phyloP scores from a whole-genome alignment of 1,284 basidiomycete genomes.

The Sanghuangporus weigelae region DNA sequence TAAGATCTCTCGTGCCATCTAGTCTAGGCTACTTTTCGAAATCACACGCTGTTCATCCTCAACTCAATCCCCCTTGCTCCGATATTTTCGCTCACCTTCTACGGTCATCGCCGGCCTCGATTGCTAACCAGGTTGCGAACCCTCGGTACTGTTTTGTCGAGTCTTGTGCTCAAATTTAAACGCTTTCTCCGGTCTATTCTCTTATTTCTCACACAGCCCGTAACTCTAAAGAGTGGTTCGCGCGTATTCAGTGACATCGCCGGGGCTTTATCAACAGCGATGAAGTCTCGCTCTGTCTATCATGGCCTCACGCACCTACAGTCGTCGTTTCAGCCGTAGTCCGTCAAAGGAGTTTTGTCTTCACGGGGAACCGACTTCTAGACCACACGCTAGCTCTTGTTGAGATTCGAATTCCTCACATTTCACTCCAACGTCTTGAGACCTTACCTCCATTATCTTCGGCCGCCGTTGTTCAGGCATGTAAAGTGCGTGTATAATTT shows the following conservation, averaged over 20 bases:
- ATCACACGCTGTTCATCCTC: neutral
- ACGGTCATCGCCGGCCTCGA: neutral
- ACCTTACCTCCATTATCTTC: too few relatives aligned
- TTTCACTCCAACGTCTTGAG: too few relatives aligned
- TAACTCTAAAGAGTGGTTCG: neutral
- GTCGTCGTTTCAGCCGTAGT: too few relatives aligned
- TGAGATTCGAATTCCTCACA: too few relatives aligned
- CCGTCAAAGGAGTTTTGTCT: too few relatives aligned
- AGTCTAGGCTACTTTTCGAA: neutral
- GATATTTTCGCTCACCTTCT: neutral
- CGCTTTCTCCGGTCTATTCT: neutral
- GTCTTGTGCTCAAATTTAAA: neutral
- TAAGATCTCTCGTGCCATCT: neutral
- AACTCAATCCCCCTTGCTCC: neutral
- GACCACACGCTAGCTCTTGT: too few relatives aligned
- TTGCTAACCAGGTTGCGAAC: neutral
- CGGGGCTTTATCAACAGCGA: neutral
- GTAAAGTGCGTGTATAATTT: neutral
- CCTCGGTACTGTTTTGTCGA: neutral
- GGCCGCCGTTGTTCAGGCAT: too few relatives aligned
- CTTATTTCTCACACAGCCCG: neutral
- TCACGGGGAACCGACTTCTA: too few relatives aligned
- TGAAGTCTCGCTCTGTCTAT: too few relatives aligned
- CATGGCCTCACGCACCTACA: too few relatives aligned
- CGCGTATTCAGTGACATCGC: neutral